These are phyloP conservation scores for Caryopteris hybrid DNA, from an alignment of 305 asterid genomes.

Conservation along the genomic window DNA sequence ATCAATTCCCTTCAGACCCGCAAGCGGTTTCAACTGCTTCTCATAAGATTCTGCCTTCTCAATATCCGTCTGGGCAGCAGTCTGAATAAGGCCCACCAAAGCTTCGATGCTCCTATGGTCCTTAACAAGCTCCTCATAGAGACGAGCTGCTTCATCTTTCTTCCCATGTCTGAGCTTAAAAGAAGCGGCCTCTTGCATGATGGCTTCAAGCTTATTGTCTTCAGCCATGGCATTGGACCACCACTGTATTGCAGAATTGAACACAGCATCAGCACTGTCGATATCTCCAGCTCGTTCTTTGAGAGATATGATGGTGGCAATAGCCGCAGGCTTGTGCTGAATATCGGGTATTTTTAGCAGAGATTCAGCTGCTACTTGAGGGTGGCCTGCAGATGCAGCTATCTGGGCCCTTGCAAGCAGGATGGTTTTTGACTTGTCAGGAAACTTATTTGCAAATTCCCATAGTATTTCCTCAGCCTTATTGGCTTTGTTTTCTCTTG, in stretches of 20 bases:
- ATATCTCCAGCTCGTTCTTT: conserved; percentile 91
- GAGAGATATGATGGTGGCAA: conserved; percentile 77
- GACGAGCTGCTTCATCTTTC: conserved; percentile 72
- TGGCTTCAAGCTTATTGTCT: conserved; percentile 48
- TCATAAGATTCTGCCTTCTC: conserved; percentile 87
- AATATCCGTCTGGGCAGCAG: conserved; percentile 67
- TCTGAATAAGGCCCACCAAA: conserved; percentile 71
- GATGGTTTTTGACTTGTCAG: conserved; percentile 54
- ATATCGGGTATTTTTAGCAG: conserved; percentile 68
- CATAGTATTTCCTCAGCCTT: conserved; percentile 81
- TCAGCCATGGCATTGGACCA: conserved; percentile 87
- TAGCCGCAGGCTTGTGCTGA: conserved; percentile 87
- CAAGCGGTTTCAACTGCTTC: conserved; percentile 71
- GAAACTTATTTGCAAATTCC: conserved; percentile 61
- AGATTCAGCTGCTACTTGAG: conserved; percentile 86
- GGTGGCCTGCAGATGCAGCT: conserved; percentile 91
- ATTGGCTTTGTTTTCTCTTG: conserved; percentile 87
- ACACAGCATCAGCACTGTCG: conserved; percentile 72
- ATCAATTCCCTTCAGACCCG: conserved; percentile 64
- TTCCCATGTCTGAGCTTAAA: conserved; percentile 84
- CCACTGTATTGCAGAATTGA: conserved; percentile 71
- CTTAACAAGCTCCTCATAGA: conserved; percentile 71
- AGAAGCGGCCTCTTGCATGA: conserved; percentile 87
- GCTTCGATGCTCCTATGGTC: conserved; percentile 72
- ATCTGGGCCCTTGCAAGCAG: conserved; percentile 86